Conservation (phyloP, 257 asterid genomes). For the Fraxinus cuspidata region DNA sequence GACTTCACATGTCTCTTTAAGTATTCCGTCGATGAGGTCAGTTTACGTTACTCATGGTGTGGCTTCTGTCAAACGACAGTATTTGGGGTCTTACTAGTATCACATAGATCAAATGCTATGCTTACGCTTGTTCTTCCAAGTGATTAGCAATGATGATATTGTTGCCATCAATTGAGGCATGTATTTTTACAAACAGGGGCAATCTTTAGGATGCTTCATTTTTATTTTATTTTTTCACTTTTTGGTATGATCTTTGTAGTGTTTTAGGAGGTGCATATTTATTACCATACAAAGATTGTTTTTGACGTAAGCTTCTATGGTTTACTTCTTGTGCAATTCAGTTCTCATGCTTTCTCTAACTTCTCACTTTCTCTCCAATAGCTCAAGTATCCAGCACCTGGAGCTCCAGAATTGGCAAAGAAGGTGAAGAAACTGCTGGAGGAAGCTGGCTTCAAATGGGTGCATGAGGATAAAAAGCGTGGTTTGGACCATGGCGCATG, state of each 20-base stretch:
- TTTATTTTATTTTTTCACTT: background rate
- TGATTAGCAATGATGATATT: background rate
- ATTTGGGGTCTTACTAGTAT: too few relatives aligned
- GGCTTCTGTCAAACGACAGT: too few relatives aligned
- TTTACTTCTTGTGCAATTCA: background rate
- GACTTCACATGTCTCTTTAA: too few relatives aligned
- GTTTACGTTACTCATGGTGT: too few relatives aligned
- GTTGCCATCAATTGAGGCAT: background rate
- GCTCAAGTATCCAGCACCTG: constrained; percentile 79
- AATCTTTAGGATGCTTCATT: background rate
- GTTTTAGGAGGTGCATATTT: background rate
- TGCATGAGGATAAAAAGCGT: constrained; percentile 56
- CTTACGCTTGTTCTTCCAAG: background rate
- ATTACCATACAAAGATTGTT: background rate
- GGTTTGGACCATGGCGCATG: constrained; percentile 92
- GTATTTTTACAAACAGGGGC: background rate
- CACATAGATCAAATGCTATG: too few relatives aligned
- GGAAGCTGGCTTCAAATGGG: constrained; percentile 54
- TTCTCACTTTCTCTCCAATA: constrained; percentile 21
- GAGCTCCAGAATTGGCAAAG: constrained; percentile 69
- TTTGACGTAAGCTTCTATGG: background rate
- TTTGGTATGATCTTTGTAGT: background rate
- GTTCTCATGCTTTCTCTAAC: constrained; percentile 6
- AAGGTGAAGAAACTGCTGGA: constrained; percentile 60
- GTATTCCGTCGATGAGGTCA: too few relatives aligned